phyloP scores from a whole-genome alignment of 108 stramenopile species.

The Cyclotella atomus region DNA sequence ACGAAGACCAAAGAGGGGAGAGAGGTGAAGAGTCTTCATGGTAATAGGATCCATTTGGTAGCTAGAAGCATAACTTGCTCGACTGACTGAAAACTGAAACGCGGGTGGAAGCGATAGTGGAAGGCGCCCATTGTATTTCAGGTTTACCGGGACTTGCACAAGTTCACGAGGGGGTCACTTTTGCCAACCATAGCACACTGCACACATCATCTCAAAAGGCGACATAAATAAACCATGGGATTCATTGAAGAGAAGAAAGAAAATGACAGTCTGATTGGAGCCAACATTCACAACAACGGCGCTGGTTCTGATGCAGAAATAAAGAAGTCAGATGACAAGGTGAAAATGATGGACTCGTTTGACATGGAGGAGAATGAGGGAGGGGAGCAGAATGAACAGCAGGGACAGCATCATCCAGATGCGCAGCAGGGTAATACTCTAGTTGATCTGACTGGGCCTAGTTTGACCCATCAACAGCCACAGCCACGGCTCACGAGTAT shows the following conservation, averaged over 20 bases:
- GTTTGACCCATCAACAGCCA: background rate
- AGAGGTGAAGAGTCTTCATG: too few species aligned
- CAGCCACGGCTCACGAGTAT: background rate
- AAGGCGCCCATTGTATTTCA: too few species aligned
- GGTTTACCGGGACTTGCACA: too few species aligned
- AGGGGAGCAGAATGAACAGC: background rate
- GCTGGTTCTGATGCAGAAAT: background rate
- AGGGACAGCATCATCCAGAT: background rate
- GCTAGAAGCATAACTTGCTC: too few species aligned
- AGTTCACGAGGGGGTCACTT: too few species aligned
- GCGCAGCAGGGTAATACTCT: background rate
- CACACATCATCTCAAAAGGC: background rate
- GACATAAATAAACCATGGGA: background rate
- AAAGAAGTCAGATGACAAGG: background rate
- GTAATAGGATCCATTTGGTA: too few species aligned
- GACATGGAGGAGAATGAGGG: slow-evolving; percentile 13
- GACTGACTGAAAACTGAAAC: too few species aligned
- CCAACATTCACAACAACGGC: background rate
- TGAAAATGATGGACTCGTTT: slow-evolving; percentile 7
- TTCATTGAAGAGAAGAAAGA: slow-evolving; percentile 20
- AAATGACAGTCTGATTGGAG: background rate
- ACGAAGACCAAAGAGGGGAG: too few species aligned
- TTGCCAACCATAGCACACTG: background rate
- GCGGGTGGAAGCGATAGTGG: too few species aligned
- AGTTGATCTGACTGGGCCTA: background rate